A percentile compares a stretch with the other conserved stretches of the same genome.
Evolutionary conservation across 805 yeast species (phyloP).

Genomic region (Candida loeiensis): DNA sequence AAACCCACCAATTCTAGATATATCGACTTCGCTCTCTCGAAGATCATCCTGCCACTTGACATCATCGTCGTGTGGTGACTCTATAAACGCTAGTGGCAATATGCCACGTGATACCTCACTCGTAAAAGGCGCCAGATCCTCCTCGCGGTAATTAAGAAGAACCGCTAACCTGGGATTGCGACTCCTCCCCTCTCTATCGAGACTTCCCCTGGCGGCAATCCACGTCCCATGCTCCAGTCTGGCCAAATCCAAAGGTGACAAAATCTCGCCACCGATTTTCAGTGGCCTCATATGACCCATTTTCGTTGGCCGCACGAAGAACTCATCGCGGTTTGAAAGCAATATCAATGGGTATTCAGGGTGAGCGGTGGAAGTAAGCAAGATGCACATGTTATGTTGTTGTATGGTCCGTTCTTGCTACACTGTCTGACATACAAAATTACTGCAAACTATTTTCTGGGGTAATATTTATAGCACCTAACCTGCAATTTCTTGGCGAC

Average conservation of each 20-base stretch:
- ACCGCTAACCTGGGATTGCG: conserved; percentile 58
- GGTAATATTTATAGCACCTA: neutral
- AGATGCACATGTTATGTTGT: conserved; percentile 63
- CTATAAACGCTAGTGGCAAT: conserved; percentile 45
- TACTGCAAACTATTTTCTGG: neutral
- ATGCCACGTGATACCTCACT: conserved; percentile 51
- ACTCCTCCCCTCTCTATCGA: neutral
- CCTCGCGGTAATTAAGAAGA: conserved; percentile 69
- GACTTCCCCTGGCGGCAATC: conserved; percentile 33
- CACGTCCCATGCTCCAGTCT: conserved; percentile 71
- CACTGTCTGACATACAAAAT: too few species aligned
- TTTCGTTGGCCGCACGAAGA: conserved; percentile 66
- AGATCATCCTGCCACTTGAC: conserved; percentile 36
- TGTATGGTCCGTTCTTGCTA: neutral
- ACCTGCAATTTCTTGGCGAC: conserved; percentile 9
- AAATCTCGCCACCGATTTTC: conserved; percentile 33
- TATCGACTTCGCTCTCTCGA: conserved; percentile 6
- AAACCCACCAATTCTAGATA: conserved; percentile 56
- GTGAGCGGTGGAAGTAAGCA: conserved; percentile 63
- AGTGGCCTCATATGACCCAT: conserved; percentile 37
- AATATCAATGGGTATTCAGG: conserved; percentile 72
- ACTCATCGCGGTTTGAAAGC: conserved; percentile 87
- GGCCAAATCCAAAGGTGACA: conserved; percentile 74
- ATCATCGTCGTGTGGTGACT: conserved; percentile 30
- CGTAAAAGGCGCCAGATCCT: conserved; percentile 16